Evolutionary conservation across 805 yeast species (phyloP), one percentile per base, ranked within the genome.

Genomic region (Isabelozyma gotoi): DNA sequence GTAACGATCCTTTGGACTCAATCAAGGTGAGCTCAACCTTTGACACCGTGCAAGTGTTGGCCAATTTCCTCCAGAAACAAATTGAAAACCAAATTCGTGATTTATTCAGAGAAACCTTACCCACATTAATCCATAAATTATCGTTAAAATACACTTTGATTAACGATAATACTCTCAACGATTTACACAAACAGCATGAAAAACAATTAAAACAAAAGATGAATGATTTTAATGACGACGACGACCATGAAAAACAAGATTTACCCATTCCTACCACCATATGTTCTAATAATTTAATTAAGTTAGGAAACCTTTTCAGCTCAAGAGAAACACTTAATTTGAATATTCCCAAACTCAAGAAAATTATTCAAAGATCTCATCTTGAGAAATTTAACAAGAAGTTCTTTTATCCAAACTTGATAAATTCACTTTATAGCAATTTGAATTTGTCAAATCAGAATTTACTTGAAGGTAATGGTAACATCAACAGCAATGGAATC

Each of bases 11-110:
- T 0, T 71, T 89, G 43, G 96, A 88, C 52, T 78, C 83, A 16
- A 88, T 89, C 48, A 82, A 81, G 53, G 95, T 89, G 11, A 80
- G 83, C 48, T 86, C 95, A 4, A 84, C 96, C n/a, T 89, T 89
- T 63, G 96, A 89, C 65, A 80, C 82, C 33, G 85, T 89, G 36
- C 85, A 85, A 40, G 90, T 90, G 1, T 79, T 89, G 53, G 94
- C 95, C n/a, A 77, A 81, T 45, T 86, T 88, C 52, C 65, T 89
- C 48, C 96, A 89, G 58, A 77, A 78, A 37, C 94, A 88, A 59
- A 89, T 89, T 46, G 96, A 89, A 59, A 76, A 73, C 42, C 94
- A 87, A 60, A 82, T 89, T 27, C 69, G 95, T 41, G 88, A 84
- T 40, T 69, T 89, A 48, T 89, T 89, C 65, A 73, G 94, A 47